Evolutionary conservation across 305 asterid species (phyloP).

Genomic region (Solanum hybrid): DNA sequence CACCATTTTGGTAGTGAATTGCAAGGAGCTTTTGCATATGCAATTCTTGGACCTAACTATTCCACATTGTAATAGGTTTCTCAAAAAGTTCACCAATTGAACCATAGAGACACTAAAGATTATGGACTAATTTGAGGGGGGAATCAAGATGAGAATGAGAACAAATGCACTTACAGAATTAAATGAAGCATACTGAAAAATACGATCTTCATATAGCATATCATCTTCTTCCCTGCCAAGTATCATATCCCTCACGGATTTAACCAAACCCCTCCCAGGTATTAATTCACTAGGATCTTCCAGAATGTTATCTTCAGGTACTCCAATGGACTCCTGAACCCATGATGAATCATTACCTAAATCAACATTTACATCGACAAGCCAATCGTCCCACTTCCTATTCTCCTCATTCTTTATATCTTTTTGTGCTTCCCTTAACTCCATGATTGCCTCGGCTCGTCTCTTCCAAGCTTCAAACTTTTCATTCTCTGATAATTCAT

Average conservation of each 20-base stretch:
- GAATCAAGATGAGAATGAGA: not conserved
- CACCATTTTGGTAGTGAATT: not conserved
- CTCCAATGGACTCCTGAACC: conserved; percentile 34
- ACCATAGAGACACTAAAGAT: not conserved
- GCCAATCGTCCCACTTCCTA: conserved; percentile 96
- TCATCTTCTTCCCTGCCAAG: conserved; percentile 84
- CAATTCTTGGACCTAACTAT: not conserved
- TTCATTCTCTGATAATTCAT: conserved; percentile 62
- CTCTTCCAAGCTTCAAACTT: conserved; percentile 95
- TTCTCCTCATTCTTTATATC: conserved; percentile 78
- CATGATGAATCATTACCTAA: conserved; percentile 45
- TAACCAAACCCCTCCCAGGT: conserved; percentile 68
- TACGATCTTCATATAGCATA: conserved; percentile 82
- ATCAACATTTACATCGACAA: conserved; percentile 49
- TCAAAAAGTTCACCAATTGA: not conserved
- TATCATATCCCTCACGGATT: conserved; percentile 65
- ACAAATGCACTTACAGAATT: conserved; percentile 61
- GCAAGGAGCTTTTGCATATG: not conserved
- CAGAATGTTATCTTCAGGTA: conserved; percentile 25
- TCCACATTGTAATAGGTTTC: not conserved
- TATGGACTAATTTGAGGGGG: not conserved
- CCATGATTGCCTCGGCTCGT: conserved; percentile 87
- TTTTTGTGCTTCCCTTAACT: conserved; percentile 86
- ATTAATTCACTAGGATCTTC: conserved; percentile 42
- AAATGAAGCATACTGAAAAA: conserved; percentile 76